These are phyloP conservation scores for thale cress (Arabidopsis thaliana) DNA, from an alignment of 345 rosid species.

Conservation along the genomic window TAIR10.1 NC_003076.8:24792001-24792500, in stretches of 20 bases:
- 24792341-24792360: slow-evolving; percentile 80
- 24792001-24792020: slow-evolving; percentile 56
- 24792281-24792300: slow-evolving; percentile 72
- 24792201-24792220: slow-evolving; percentile 26
- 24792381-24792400: background rate
- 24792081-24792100: slow-evolving; percentile 71
- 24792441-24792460: slow-evolving; percentile 64
- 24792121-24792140: slow-evolving; percentile 34
- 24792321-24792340: slow-evolving; percentile 77
- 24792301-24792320: slow-evolving; percentile 81
- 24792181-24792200: slow-evolving; percentile 34
- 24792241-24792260: slow-evolving; percentile 25
- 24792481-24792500: slow-evolving; percentile 66
- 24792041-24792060: slow-evolving; percentile 55
- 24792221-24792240: slow-evolving; percentile 20
- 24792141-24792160: slow-evolving; percentile 57
- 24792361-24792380: slow-evolving; percentile 63
- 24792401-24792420: background rate
- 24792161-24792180: slow-evolving; percentile 62
- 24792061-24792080: slow-evolving; percentile 59
- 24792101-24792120: slow-evolving; percentile 93
- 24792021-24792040: slow-evolving; percentile 81
- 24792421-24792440: background rate
- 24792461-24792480: slow-evolving; percentile 81
- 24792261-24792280: slow-evolving; percentile 68